These are phyloP conservation scores for Collybia sordida DNA, from an alignment of 768 basidiomycete species.

Conservation along the genomic window DNA sequence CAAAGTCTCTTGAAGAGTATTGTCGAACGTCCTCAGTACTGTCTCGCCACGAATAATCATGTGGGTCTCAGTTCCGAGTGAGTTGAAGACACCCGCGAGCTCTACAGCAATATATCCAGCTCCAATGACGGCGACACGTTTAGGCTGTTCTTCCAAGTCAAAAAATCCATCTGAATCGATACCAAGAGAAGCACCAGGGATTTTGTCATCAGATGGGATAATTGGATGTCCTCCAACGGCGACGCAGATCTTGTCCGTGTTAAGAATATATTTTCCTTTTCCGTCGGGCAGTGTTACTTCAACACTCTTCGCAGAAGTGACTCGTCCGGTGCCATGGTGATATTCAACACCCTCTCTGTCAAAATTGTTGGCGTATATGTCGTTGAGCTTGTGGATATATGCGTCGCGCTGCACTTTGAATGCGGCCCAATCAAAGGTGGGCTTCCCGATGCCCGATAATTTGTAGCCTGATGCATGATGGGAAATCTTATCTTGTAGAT, in stretches of 20 bases:
- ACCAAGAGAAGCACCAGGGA: conserved; percentile 89
- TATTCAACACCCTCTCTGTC: conserved; percentile 85
- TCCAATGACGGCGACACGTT: conserved; percentile 90
- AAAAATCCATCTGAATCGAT: conserved; percentile 98
- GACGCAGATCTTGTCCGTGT: conserved; percentile 77
- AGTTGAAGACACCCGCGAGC: conserved; percentile 90
- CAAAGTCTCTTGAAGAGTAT: conserved; percentile 76
- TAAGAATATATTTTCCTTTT: conserved; percentile 59
- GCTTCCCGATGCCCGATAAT: conserved; percentile 55
- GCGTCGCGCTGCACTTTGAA: conserved; percentile 96
- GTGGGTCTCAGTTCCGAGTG: conserved; percentile 90
- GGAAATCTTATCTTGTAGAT: conserved; percentile 80
- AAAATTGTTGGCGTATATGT: conserved; percentile 89
- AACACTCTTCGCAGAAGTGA: conserved; percentile 68
- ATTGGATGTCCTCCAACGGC: conserved; percentile 87
- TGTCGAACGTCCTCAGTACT: conserved; percentile 93
- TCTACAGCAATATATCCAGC: conserved; percentile 99
- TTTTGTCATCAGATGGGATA: conserved; percentile 70
- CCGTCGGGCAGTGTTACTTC: conserved; percentile 74
- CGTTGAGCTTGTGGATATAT: conserved; percentile 87
- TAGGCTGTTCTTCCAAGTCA: conserved; percentile 85
- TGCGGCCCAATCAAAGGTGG: conserved; percentile 83
- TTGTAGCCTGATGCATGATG: conserved; percentile 76
- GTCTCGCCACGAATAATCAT: conserved; percentile 87
- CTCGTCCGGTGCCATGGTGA: conserved; percentile 74